Conservation (phyloP, 176 grass and related monocot species). For the Oryza coarctata region DNA sequence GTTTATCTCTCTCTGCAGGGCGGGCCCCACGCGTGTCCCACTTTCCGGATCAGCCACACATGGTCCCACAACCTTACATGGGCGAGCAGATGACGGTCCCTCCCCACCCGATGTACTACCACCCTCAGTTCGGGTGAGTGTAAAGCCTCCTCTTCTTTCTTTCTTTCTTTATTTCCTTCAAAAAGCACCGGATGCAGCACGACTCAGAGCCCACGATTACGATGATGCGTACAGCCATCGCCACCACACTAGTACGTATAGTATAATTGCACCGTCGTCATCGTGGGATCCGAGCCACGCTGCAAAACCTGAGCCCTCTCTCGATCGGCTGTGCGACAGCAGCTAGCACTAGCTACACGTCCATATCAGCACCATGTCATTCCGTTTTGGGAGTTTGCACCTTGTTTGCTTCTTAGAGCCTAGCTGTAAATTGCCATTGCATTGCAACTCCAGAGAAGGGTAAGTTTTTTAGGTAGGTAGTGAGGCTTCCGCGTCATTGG, state of each 20-base stretch:
- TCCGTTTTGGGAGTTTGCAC: not conserved
- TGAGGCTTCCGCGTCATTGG: not conserved
- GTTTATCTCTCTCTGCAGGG: conserved; percentile 28
- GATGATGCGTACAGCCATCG: not conserved
- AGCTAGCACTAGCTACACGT: not conserved
- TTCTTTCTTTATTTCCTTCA: not conserved
- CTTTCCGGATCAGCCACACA: conserved; percentile 36
- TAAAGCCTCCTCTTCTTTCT: not conserved
- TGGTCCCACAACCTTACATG: conserved; percentile 35
- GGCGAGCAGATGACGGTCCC: conserved; percentile 36
- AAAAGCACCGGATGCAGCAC: not conserved
- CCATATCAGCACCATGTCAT: conserved; percentile 16
- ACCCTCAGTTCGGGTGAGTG: conserved; percentile 57
- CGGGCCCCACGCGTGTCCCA: conserved; percentile 34
- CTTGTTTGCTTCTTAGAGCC: not conserved
- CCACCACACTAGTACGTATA: not conserved
- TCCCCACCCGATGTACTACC: conserved; percentile 42
- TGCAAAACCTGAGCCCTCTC: not conserved
- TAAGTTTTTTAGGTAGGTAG: conserved; percentile 10
- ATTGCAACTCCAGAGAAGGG: not conserved
- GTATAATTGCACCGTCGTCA: not conserved
- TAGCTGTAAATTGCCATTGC: not conserved
- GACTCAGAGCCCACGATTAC: not conserved
- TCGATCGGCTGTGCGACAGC: not conserved
- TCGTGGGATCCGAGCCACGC: conserved; percentile 29